Conservation (phyloP, 495 filamentous ascomycete species). For the Bathelium albidoporum region DNA sequence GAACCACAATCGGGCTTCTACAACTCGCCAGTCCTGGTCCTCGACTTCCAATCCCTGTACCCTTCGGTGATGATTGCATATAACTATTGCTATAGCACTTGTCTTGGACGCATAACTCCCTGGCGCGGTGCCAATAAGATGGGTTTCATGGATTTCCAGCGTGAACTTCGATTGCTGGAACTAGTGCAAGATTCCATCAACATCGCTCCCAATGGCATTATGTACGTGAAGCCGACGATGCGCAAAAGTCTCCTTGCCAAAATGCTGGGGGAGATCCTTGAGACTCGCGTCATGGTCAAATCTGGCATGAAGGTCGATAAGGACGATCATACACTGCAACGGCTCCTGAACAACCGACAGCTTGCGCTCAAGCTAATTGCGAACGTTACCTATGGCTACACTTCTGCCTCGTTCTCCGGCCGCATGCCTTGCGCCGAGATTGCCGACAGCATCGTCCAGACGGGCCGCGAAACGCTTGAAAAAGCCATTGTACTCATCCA, state of each 20-base stretch:
- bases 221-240: slow-evolving; percentile 78
- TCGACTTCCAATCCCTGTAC: slow-evolving; percentile 95
- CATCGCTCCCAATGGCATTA: slow-evolving; percentile 90
- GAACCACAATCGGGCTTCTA: slow-evolving; percentile 95
- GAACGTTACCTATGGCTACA: slow-evolving; percentile 97
- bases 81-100: slow-evolving; percentile 98
- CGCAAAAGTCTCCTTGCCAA: slow-evolving; percentile 87
- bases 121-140: slow-evolving; percentile 93
- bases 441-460: slow-evolving; percentile 95
- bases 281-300: slow-evolving; percentile 97
- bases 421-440: slow-evolving; percentile 98
- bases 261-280: slow-evolving; percentile 92
- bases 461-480: slow-evolving; percentile 86
- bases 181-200: slow-evolving; percentile 81
- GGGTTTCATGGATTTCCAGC: slow-evolving; percentile 77
- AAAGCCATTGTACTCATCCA: slow-evolving; percentile 90
- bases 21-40: slow-evolving; percentile 73
- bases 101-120: slow-evolving; percentile 68
- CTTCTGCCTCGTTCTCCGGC: slow-evolving; percentile 88
- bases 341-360: slow-evolving; percentile 86
- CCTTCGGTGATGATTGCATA: slow-evolving; percentile 98
- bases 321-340: slow-evolving; percentile 76
- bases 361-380: slow-evolving; percentile 93
- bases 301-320: slow-evolving; percentile 92
- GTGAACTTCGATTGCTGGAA: slow-evolving; percentile 62